Base-by-base conservation (phyloP, 176 grass and related monocot species). In the Bothriochloa decipiens region DNA sequence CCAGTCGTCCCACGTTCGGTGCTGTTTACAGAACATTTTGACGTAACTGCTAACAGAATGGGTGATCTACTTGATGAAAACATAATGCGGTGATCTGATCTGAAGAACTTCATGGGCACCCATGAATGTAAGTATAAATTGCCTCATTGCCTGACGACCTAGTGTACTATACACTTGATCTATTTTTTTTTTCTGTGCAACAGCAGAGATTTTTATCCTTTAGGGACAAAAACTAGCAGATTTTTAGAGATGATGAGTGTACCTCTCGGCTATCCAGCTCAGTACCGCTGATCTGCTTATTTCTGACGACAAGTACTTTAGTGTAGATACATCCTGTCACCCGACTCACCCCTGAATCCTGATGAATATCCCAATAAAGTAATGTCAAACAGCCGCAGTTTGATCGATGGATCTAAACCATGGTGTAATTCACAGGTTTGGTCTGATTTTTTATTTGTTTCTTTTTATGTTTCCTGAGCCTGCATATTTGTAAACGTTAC, bases 1-100 rank as follows among this genome's bases (percentile, higher is more conserved):
- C 22, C 79, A 74, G 27, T 57, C 43, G 27, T 57, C 43, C 73
- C 79, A 86, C 67, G 83, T 78, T 82, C 55, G 22, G 55, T 86
- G 42, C 32, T 76, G 64, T 28, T 61, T 46, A 39, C 61, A 20
- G 39, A 69, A 15, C 29, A 63, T 27, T 75, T 70, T 63, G 28
- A 18, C 14, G 77, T 50, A 69, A 40, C 33, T 69, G 49, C 37
- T 61, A 49, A 43, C 28, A 39, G 26, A 74, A 32, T 23, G 28
- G 35, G 66, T 42, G 65, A 25, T 75, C 25, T 50, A 52, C 32
- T 53, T 65, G 23, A 25, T 32, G 3, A 20, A 77, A 70, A 63
- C 5, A 60, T 26, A 70, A 18, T 82, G 33, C 32, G 76, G 77
- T 26, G 86, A 79, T 78, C 57, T 79, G 76, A 79, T 81, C 72